Evolutionary conservation across 2,329 filamentous ascomycete genomes (phyloP).

Genomic region (Esteya vermicola): DNA sequence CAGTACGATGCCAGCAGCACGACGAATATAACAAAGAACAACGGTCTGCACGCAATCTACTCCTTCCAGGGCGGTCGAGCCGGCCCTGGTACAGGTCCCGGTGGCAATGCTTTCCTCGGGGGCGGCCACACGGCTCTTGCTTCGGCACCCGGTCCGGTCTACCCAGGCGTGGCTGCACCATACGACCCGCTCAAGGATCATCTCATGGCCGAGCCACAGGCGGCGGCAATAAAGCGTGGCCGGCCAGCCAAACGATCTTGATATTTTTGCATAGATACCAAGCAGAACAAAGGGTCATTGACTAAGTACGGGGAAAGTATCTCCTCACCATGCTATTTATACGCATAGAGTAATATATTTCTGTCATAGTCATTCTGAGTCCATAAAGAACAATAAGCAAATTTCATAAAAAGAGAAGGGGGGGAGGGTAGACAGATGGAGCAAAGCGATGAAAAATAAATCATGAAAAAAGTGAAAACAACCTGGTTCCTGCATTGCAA

Average conservation of each 20-base stretch:
- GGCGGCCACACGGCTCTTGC: too few species aligned
- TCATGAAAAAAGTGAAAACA: background rate
- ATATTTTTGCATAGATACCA: background rate
- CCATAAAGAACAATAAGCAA: too few species aligned
- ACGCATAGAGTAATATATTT: too few species aligned
- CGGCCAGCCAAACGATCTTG: slow-evolving; percentile 1
- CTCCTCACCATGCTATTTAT: too few species aligned
- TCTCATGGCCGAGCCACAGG: slow-evolving; percentile 15
- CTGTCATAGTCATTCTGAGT: too few species aligned
- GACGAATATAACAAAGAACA: slow-evolving; percentile 10
- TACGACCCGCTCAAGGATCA: slow-evolving; percentile 40
- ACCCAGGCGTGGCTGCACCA: slow-evolving; percentile 40
- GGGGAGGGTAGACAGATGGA: too few species aligned
- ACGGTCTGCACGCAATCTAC: slow-evolving; percentile 30
- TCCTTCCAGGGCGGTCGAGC: slow-evolving; percentile 35
- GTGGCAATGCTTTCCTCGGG: too few species aligned
- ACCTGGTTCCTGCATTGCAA: background rate
- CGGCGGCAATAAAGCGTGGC: background rate
- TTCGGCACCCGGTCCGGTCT: slow-evolving; percentile 22
- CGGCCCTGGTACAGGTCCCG: too few species aligned
- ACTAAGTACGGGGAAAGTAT: too few species aligned
- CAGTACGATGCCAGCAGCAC: slow-evolving; percentile 13
- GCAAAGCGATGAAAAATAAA: too few species aligned
- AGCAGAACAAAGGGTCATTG: background rate
- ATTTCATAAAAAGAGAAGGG: too few species aligned